Percentiles rank a stretch among this genome's conserved stretches.
Evolutionary conservation across 805 yeast species (phyloP).

Genomic region (Cyberlindnera mycetangii): DNA sequence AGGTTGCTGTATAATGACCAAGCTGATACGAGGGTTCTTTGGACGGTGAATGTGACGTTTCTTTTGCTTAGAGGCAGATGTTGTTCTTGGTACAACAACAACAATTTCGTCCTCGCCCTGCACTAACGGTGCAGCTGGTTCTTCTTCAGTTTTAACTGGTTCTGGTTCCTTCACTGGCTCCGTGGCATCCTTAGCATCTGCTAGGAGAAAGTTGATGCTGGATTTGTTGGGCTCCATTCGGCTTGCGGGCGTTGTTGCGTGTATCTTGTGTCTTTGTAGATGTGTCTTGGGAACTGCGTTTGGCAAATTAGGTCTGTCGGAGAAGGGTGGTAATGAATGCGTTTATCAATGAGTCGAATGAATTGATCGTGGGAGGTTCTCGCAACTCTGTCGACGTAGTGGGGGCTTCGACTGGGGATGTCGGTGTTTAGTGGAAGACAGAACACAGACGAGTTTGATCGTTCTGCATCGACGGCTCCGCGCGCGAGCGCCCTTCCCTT

Average conservation of each 20-base stretch:
- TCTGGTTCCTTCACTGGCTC: not conserved
- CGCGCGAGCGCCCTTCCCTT: no score
- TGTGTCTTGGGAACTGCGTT: not conserved
- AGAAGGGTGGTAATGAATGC: no score
- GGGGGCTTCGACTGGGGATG: no score
- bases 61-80: conserved; percentile 9
- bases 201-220: conserved; percentile 23
- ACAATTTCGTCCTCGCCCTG: conserved; percentile 6
- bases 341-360: no score
- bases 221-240: conserved; percentile 19
- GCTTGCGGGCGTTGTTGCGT: not conserved
- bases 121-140: not conserved
- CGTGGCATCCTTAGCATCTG: conserved; percentile 5
- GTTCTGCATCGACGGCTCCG: no score
- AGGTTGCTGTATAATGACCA: conserved; percentile 30
- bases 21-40: conserved; percentile 16
- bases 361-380: no score
- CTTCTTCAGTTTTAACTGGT: not conserved
- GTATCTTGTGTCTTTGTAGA: no score
- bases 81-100: conserved; percentile 16
- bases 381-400: no score
- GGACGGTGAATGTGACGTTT: conserved; percentile 21
- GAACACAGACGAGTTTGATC: no score
- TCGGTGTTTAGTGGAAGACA: no score
- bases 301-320: no score